Evolutionary conservation across 1,284 basidiomycete species (phyloP), one percentile per base, ranked within the genome.

Genomic region (Veloboletus limbatus): DNA sequence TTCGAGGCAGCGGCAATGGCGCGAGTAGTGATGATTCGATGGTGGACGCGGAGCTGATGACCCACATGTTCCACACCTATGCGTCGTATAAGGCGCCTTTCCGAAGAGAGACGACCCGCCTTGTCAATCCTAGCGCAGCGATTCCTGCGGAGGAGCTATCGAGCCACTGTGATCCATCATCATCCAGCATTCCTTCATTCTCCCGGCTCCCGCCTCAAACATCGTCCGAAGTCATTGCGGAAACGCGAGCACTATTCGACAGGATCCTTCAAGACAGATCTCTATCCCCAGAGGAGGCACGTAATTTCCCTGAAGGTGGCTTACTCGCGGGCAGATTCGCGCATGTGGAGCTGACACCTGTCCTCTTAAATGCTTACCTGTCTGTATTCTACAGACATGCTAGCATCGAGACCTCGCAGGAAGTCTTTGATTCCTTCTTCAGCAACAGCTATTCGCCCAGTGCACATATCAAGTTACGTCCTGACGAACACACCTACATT

Each of bases 61-160:
- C 79, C 54, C 85, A 91, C 57, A 69, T 97, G 8, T 93, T 98
- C 66, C 86, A 93, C 68, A 78, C 91, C 1, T 98, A 98, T 68
- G 85, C 92, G 0, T 70, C 85, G 1, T 96, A 91, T 69, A 74
- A 72, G 37, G 82, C 89, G 1, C 83, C 88, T 0, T 85, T 87
- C 67, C 71, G 67, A 45, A 75, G 83, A 34, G 66, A 68, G 13
- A 59, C 70, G 7, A 74, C 75, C 13, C 67, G 68, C 22, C 50
- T 78, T 5, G 42, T 74, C 8, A 57, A 67, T 21, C 52, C 54
- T n/a, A 20, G 11, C 16, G 7, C 32, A 20, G 4, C n/a, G 5
- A n/a, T 39, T 0, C 28, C 4, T 8, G 14, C 20, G 3, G 35
- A 49, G 13, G 42, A 44, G 13, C 21, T 18, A 8, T 10, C 26